Evolutionary conservation across 2,329 filamentous ascomycete genomes (phyloP).

Genomic region (Aspergillus japonicus): DNA sequence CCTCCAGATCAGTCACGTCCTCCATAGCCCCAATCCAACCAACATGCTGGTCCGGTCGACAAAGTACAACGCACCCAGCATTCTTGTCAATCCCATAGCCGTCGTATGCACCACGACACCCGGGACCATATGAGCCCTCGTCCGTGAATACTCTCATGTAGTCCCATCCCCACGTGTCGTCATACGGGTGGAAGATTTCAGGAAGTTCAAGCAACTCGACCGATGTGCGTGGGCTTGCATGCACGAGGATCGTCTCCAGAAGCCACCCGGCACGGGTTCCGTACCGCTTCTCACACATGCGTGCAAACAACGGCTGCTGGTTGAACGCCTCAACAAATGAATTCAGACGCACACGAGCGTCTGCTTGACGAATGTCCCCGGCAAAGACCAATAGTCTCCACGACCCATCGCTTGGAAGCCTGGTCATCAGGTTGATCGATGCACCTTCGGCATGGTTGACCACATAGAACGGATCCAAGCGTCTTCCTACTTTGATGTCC

Average conservation of each 20-base stretch:
- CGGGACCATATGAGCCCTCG: neutral
- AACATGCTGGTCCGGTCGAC: constrained; percentile 26
- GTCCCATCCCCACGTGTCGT: constrained; percentile 16
- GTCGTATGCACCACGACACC: constrained; percentile 6
- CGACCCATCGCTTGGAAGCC: constrained; percentile 15
- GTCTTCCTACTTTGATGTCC: constrained; percentile 17
- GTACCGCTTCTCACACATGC: neutral
- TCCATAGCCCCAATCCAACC: constrained; percentile 18
- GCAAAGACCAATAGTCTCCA: constrained; percentile 24
- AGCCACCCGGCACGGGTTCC: neutral
- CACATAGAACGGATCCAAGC: constrained; percentile 13
- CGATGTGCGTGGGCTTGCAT: constrained; percentile 7
- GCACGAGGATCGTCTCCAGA: constrained; percentile 14
- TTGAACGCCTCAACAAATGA: constrained; percentile 7
- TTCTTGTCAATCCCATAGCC: constrained; percentile 16
- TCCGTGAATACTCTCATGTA: constrained; percentile 21
- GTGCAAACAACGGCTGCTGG: neutral
- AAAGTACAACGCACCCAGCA: constrained; percentile 17
- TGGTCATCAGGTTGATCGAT: constrained; percentile 6
- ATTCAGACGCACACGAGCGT: neutral
- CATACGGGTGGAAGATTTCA: constrained; percentile 18
- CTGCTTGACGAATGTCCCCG: constrained; percentile 13
- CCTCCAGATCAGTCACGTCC: constrained; percentile 9
- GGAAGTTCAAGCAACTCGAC: constrained; percentile 16
- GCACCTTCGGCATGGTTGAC: constrained; percentile 14